Evolutionary conservation across 345 rosid genomes (phyloP), one percentile per base, ranked within the genome.

Genomic region (Citrus sp.): DNA sequence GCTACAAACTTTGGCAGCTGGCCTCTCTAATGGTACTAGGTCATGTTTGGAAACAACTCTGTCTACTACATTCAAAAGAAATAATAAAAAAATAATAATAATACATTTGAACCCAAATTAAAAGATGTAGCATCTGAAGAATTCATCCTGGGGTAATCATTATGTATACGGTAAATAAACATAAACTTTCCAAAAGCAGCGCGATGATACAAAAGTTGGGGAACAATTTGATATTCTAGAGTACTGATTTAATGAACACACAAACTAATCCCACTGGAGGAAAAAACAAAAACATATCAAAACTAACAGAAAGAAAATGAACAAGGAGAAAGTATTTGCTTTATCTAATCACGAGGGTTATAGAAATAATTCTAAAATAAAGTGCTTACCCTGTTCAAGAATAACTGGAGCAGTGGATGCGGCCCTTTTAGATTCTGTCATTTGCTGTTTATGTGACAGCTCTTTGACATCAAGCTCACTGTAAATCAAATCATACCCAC

Each of bases 311-410:
- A 32, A 28, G 49, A 62, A 83, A 61, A 49, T 25, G 0, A 19
- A 60, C 2, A 62, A 40, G 40, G 24, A 5, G 25, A 30, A 62
- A 73, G 54, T 27, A 79, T 74, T 61, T 60, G 60, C 40, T 35
- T 35, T 58, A 77, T 24, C 70, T 25, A 55, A 60, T 73, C 9
- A 73, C 9, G 24, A 71, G 67, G 21, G 9, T 70, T 70, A 69
- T 12, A 18, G 24, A 46, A 32, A 62, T 19, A 21, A 60, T 13
- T 32, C 32, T 28, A 61, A 34, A 78, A 62, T 72, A 42, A 28
- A 30, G 78, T 51, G 77, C 38, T 80, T 55, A 89, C 89, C 92
- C 70, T 78, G 76, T 80, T 82, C 79, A 74, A 61, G 67, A 54
- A n/a, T 22, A 58, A 60, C 49, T 27, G 56, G 60, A 40, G 80